These are phyloP conservation scores for Penicillium oxalicum DNA, from an alignment of 2,329 filamentous ascomycete genomes.

Conservation along the genomic window DNA sequence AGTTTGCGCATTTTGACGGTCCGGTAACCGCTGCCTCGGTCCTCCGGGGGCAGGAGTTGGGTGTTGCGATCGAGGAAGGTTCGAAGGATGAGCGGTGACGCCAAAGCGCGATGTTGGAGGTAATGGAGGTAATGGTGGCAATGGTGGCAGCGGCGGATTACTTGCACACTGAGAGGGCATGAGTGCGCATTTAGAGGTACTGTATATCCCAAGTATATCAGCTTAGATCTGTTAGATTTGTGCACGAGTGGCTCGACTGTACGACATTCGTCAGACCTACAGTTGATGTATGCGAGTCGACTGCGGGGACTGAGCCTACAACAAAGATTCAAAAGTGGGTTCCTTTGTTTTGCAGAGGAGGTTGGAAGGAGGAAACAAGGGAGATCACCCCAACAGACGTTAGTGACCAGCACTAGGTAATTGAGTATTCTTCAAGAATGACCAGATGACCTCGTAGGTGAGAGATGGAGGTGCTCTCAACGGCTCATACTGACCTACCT, in stretches of 20 bases:
- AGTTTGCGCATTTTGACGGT: constrained; percentile 23
- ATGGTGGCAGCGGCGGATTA: constrained; percentile 23
- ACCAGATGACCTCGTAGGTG: no score
- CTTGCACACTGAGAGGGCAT: constrained; percentile 35
- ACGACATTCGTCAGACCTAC: neutral
- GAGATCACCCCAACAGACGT: neutral
- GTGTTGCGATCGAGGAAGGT: constrained; percentile 14
- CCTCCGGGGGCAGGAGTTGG: constrained; percentile 15
- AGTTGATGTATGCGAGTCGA: constrained; percentile 14
- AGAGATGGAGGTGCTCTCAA: constrained; percentile 3
- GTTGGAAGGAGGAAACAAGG: neutral
- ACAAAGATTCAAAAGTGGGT: neutral
- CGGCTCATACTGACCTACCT: constrained; percentile 11
- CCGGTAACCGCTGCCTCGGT: constrained; percentile 15
- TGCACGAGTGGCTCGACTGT: no score
- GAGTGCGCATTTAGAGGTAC: constrained; percentile 24
- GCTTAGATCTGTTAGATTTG: neutral
- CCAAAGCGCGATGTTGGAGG: constrained; percentile 21
- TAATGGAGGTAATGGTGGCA: constrained; percentile 15
- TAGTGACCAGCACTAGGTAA: neutral
- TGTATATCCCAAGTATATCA: neutral
- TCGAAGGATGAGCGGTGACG: constrained; percentile 15
- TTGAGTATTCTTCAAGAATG: neutral
- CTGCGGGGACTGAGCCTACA: constrained; percentile 12
- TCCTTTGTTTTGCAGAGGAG: no score